Percentiles rank a stretch among this genome's conserved stretches.
phyloP scores from a whole-genome alignment of 2,329 filamentous ascomycete genomes.

The Apiospora arundinis region DNA sequence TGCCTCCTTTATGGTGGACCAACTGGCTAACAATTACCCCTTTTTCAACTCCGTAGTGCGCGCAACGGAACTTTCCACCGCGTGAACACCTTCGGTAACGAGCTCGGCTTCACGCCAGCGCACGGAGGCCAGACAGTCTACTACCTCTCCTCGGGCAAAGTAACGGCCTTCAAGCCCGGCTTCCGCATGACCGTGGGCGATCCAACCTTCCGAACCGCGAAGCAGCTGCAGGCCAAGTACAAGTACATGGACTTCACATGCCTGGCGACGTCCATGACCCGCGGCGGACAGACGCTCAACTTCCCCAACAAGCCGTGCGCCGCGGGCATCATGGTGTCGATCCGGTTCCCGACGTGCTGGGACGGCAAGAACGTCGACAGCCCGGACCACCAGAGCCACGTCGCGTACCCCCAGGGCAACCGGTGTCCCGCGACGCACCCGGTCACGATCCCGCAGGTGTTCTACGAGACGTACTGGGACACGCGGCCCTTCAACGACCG shows the following conservation, averaged over 20 bases:
- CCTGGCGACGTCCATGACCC: slow-evolving; percentile 36
- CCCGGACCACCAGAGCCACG: slow-evolving; percentile 40
- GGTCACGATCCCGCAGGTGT: slow-evolving; percentile 44
- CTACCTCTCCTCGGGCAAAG: slow-evolving; percentile 46
- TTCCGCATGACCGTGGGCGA: slow-evolving; percentile 51
- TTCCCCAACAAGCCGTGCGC: slow-evolving; percentile 34
- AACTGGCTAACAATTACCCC: slow-evolving; percentile 26
- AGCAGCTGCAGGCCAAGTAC: slow-evolving; percentile 36
- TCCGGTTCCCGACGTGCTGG: slow-evolving; percentile 38
- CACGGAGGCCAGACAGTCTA: slow-evolving; percentile 48
- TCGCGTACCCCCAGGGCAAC: slow-evolving; percentile 38
- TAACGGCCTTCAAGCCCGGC: slow-evolving; percentile 47
- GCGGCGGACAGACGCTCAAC: slow-evolving; percentile 36
- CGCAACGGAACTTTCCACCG: slow-evolving; percentile 39
- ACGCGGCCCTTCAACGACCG: slow-evolving; percentile 44
- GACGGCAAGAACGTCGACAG: slow-evolving; percentile 40
- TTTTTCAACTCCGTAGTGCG: slow-evolving; percentile 27
- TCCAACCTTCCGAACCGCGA: slow-evolving; percentile 37
- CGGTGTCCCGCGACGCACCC: slow-evolving; percentile 40
- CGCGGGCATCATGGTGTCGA: slow-evolving; percentile 35
- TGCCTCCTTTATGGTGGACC: not conserved
- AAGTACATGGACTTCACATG: slow-evolving; percentile 40
- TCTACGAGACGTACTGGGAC: slow-evolving; percentile 51
- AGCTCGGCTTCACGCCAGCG: slow-evolving; percentile 36
- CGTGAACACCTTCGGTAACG: slow-evolving; percentile 40